These are phyloP conservation scores for Harrya chromipes DNA, from an alignment of 768 basidiomycete species.

Conservation along the genomic window DNA sequence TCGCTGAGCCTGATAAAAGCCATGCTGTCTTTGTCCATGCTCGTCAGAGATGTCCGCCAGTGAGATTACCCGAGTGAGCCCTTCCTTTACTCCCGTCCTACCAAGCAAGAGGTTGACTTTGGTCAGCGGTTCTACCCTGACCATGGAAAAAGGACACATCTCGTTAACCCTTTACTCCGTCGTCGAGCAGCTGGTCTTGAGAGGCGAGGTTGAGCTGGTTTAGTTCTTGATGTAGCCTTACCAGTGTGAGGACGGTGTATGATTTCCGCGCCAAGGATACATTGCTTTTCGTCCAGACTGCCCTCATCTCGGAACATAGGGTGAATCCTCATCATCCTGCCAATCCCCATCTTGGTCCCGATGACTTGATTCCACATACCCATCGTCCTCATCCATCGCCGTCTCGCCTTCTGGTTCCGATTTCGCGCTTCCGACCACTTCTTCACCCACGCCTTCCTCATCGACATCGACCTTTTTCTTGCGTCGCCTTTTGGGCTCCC, in stretches of 20 bases:
- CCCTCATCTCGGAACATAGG: constrained; percentile 39
- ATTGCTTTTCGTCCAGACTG: background rate
- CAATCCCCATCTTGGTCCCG: constrained; percentile 44
- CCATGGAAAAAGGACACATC: constrained; percentile 79
- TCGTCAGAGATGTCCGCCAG: constrained; percentile 61
- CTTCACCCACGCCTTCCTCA: constrained; percentile 33
- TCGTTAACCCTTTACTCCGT: constrained; percentile 74
- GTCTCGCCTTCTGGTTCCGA: constrained; percentile 36
- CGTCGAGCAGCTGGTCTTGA: constrained; percentile 67
- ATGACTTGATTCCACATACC: constrained; percentile 36
- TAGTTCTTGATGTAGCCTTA: constrained; percentile 35
- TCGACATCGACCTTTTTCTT: constrained; percentile 44
- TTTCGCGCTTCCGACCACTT: constrained; percentile 35
- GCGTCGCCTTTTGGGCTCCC: constrained; percentile 45
- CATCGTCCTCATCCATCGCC: constrained; percentile 40
- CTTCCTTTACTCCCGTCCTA: background rate
- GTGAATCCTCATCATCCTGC: constrained; percentile 41
- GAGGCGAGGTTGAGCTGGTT: constrained; percentile 76
- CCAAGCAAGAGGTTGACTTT: background rate
- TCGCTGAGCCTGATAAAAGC: constrained; percentile 71
- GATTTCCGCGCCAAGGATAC: constrained; percentile 6
- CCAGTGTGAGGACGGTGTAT: constrained; percentile 10
- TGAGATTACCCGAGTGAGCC: constrained; percentile 67
- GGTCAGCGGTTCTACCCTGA: constrained; percentile 62
- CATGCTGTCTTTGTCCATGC: constrained; percentile 83